Base-by-base conservation (phyloP, 1,284 basidiomycete species). In the Marasmius oreades region DNA sequence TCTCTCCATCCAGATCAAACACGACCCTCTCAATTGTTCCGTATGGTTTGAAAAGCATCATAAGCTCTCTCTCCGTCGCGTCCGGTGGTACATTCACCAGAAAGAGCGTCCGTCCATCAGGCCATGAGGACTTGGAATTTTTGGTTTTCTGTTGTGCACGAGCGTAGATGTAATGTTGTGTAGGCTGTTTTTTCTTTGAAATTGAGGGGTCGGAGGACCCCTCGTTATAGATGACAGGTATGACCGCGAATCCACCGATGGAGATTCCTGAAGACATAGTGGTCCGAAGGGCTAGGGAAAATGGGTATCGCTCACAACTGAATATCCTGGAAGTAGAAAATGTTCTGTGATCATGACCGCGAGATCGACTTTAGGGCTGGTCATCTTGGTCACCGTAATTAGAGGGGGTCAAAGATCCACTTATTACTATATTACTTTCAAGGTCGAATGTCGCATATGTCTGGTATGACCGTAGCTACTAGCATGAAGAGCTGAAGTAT, bases 1-100 rank as follows among this genome's bases (percentile, higher is more conserved):
- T 70, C 8, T 64, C 69, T 23, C 61, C 62, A 59, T 80, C 75
- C 44, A 73, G 67, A 61, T 83, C 81, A 65, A 93, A 88, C 1
- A 84, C 66, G 2, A 93, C 84, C 55, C 75, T 77, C 70, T 95
- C 93, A 12, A 95, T 79, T 0, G 86, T 86, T 16, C 93, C 93
- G 58, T 79, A 84, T 14, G 76, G 66, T 63, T 86, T 86, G 76
- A 94, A 93, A 20, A 95, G 75, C 1, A 82, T 70, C 2, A 83
- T 74, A 1, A 95, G 70, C 66, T 92, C 90, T 50, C 88, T 78
- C 62, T 90, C 88, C 0, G 89, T 90, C 3, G 90, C 84, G 68
- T 95, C 92, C 52, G 90, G 85, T 1, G 93, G 93, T 3, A 94
- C 72, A 65, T 96, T 95, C 56, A 90, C 90, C 8, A 94, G 73